phyloP scores from a whole-genome alignment of 352 stramenopile genomes.

The Globisporangium cylindrosporum region DNA sequence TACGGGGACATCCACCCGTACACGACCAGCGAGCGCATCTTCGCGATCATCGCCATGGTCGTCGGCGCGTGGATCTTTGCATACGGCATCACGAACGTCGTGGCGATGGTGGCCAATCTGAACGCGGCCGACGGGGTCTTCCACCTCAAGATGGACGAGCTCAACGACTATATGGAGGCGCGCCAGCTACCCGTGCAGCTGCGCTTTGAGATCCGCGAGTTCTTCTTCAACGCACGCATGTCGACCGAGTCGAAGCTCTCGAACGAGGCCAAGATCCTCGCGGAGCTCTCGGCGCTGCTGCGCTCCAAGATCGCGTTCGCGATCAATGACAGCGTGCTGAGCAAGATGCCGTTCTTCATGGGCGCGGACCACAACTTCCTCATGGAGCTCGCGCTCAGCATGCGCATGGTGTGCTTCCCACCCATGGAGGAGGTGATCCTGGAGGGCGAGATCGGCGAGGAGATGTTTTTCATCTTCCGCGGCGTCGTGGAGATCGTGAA shows the following conservation, averaged over 20 bases:
- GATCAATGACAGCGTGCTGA: conserved; percentile 76
- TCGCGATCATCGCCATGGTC: conserved; percentile 74
- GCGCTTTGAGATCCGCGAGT: conserved; percentile 74
- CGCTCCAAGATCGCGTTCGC: conserved; percentile 73
- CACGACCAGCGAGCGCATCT: conserved; percentile 58
- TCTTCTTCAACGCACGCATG: conserved; percentile 70
- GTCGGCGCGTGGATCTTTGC: conserved; percentile 66
- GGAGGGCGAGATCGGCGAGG: conserved; percentile 63
- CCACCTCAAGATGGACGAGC: conserved; percentile 67
- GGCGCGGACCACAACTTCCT: conserved; percentile 75
- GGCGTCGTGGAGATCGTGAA: conserved; percentile 60
- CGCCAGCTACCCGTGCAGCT: conserved; percentile 62
- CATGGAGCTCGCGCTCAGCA: conserved; percentile 72
- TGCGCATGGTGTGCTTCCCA: conserved; percentile 76
- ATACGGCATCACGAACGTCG: conserved; percentile 82
- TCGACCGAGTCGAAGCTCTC: conserved; percentile 61
- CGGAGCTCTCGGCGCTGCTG: conserved; percentile 63
- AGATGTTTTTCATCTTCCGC: conserved; percentile 79
- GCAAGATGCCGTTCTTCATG: conserved; percentile 76
- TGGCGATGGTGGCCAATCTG: conserved; percentile 69
- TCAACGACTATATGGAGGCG: conserved; percentile 82
- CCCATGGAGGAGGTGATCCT: conserved; percentile 61
- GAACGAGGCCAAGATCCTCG: conserved; percentile 64
- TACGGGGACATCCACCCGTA: conserved; percentile 49
- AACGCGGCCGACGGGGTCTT: conserved; percentile 64